Evolutionary conservation across 179 eudicot species (phyloP).

Genomic region (Beta lomatogona): DNA sequence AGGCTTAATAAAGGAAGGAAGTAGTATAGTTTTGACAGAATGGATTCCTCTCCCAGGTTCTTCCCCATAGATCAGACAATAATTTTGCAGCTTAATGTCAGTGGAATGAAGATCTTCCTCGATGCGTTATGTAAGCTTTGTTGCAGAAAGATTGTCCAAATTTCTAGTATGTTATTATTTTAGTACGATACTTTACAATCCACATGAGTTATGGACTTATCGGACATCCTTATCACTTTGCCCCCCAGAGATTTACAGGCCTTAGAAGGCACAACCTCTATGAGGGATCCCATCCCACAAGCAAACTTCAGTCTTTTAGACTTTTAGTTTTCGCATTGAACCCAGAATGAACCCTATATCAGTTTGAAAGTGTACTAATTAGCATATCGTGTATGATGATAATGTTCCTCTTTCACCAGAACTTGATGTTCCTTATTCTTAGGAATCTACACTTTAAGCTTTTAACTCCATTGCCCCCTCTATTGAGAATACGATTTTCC

Average conservation of each 20-base stretch:
- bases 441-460: too few species aligned
- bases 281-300: too few species aligned
- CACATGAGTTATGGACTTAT: slow-evolving; percentile 2
- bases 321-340: too few species aligned
- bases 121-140: not conserved
- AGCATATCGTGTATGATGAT: not conserved
- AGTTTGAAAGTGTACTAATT: not conserved
- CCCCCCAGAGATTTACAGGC: too few species aligned
- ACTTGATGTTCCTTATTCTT: not conserved
- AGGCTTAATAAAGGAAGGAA: slow-evolving; percentile 83
- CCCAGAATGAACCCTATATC: too few species aligned
- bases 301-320: too few species aligned
- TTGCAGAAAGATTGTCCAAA: not conserved
- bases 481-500: not conserved
- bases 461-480: too few species aligned
- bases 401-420: not conserved
- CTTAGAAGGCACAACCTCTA: too few species aligned
- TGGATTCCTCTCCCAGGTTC: not conserved
- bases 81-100: not conserved
- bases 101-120: not conserved
- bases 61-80: not conserved
- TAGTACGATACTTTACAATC: too few species aligned
- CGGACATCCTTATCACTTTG: not conserved
- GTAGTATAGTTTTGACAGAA: slow-evolving; percentile 30
- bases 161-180: not conserved